These are phyloP conservation scores for Favolaschia claudopus DNA, from an alignment of 768 basidiomycete genomes.

Conservation along the genomic window DNA sequence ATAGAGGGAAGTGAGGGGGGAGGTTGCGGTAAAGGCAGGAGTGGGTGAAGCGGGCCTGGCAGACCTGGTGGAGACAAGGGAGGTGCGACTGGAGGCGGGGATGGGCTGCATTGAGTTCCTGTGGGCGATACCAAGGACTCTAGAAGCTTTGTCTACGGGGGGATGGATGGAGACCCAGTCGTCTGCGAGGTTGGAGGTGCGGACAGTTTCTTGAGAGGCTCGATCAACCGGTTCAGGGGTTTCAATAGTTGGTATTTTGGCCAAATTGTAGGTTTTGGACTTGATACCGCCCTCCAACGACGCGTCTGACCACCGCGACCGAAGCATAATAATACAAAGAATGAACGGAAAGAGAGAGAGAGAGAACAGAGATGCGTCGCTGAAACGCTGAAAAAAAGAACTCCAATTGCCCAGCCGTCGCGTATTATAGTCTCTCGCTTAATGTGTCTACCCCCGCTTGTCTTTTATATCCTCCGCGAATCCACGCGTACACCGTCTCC, in stretches of 20 bases:
- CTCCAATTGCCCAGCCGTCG: background rate
- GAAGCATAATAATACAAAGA: background rate
- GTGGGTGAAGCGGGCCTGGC: slow-evolving; percentile 62
- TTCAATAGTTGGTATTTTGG: no score
- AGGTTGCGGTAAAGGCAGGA: slow-evolving; percentile 70
- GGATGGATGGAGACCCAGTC: slow-evolving; percentile 72
- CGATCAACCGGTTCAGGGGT: no score
- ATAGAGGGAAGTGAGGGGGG: slow-evolving; percentile 84
- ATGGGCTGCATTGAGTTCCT: slow-evolving; percentile 84
- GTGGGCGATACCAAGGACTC: slow-evolving; percentile 79
- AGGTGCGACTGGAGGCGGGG: slow-evolving; percentile 77
- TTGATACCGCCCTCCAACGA: background rate
- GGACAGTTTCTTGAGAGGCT: slow-evolving; percentile 39
- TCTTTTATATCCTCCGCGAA: background rate
- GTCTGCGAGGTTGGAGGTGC: slow-evolving; percentile 61
- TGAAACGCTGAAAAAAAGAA: slow-evolving; percentile 9
- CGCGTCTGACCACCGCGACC: slow-evolving; percentile 16
- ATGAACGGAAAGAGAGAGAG: background rate
- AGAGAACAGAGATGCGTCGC: background rate
- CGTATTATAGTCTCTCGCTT: slow-evolving; percentile 18
- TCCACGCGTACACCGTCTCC: background rate
- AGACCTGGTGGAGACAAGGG: slow-evolving; percentile 80
- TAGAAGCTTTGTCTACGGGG: slow-evolving; percentile 74
- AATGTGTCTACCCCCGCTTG: background rate
- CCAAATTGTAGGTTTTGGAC: background rate